A percentile compares a stretch with the other conserved stretches of the same genome.
Conservation (phyloP, 192 early-diverging fungal species). For the Rhizophlyctis rosea region DNA sequence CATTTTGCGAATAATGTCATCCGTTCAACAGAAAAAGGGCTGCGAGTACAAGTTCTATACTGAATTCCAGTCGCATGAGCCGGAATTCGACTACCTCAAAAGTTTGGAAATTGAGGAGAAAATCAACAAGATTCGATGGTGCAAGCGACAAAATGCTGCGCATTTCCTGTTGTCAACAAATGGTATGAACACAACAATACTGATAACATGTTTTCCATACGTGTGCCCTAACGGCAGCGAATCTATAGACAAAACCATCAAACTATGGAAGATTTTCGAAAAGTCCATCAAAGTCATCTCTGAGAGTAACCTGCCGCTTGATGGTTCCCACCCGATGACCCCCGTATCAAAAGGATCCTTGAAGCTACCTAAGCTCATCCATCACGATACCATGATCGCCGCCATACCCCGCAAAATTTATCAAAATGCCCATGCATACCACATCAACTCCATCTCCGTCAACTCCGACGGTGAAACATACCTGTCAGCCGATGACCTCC, state of each 20-base stretch:
- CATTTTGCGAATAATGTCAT: no score
- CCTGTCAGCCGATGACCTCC: conserved; percentile 93
- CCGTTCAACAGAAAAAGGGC: conserved; percentile 85
- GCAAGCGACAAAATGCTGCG: conserved; percentile 90
- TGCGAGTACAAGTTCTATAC: conserved; percentile 99
- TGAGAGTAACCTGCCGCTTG: conserved; percentile 84
- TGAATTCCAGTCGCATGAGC: conserved; percentile 99
- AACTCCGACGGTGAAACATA: conserved; percentile 99
- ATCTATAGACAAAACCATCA: conserved; percentile 92
- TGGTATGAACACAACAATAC: conserved; percentile 44
- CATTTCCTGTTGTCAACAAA: conserved; percentile 98
- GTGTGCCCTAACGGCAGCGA: not conserved
- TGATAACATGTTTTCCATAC: not conserved
- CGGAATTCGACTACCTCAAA: conserved; percentile 99
- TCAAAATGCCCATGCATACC: conserved; percentile 97
- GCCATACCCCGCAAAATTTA: conserved; percentile 94
- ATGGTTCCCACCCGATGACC: conserved; percentile 16
- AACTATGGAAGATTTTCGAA: conserved; percentile 99
- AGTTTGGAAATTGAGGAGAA: conserved; percentile 99
- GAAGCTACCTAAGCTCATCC: conserved; percentile 80
- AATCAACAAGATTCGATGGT: conserved; percentile 99
- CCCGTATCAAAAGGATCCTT: conserved; percentile 4
- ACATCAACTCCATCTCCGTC: conserved; percentile 99
- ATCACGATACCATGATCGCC: conserved; percentile 95
- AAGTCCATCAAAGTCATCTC: conserved; percentile 93